Evolutionary conservation across 129 eudicot genomes (phyloP).

Genomic region (Gnaphalium uliginosum): DNA sequence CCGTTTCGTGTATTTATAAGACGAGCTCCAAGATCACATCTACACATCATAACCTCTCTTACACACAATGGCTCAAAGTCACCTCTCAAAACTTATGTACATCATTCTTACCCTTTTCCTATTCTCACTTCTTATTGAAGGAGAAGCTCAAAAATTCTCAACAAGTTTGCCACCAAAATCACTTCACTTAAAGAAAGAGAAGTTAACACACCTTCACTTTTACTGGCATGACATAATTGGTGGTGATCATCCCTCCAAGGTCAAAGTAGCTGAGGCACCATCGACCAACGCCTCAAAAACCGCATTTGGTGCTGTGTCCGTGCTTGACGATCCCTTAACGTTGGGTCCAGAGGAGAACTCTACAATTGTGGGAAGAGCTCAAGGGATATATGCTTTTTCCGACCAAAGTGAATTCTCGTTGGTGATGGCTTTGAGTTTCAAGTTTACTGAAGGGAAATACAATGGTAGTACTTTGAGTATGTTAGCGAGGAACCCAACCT

Average conservation of each 20-base stretch:
- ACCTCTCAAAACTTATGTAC: neutral
- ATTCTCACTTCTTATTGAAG: constrained; percentile 13
- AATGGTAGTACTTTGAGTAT: neutral
- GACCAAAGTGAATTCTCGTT: no score
- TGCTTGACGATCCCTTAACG: no score
- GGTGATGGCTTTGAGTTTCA: no score
- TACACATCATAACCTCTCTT: neutral
- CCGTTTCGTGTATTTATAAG: no score
- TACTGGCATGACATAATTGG: constrained; percentile 6
- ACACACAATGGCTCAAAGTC: constrained; percentile 14
- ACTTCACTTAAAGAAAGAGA: constrained; percentile 18
- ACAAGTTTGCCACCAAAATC: constrained; percentile 11
- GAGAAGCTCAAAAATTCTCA: constrained; percentile 14
- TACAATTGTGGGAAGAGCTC: no score
- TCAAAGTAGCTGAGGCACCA: no score
- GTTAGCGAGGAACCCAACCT: neutral
- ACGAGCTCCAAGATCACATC: neutral
- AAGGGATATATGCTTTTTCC: no score
- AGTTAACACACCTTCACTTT: constrained; percentile 25
- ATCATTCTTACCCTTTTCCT: constrained; percentile 19
- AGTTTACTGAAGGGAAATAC: neutral
- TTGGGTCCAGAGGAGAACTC: no score
- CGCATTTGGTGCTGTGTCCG: no score
- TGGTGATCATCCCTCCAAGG: neutral
- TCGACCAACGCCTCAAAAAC: no score